Evolutionary conservation across 228 moss, liverwort and hornwort species (phyloP).

Genomic region (Sphagnum fallax): DNA sequence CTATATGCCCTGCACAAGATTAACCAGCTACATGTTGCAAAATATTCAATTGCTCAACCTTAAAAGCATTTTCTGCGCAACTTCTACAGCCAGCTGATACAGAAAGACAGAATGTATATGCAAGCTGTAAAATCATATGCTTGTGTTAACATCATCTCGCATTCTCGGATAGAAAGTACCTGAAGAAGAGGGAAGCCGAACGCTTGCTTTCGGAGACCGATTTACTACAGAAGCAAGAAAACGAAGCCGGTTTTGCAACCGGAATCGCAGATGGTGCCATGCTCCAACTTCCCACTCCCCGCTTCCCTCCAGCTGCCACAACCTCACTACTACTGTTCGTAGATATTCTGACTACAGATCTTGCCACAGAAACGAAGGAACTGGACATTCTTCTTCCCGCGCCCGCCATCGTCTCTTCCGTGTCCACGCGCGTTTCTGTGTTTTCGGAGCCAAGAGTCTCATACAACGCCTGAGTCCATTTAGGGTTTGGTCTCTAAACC

Average conservation of each 20-base stretch:
- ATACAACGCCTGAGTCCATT: too few species aligned
- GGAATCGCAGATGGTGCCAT: conserved; percentile 3
- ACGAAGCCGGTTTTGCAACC: conserved; percentile 4
- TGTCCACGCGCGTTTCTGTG: too few species aligned
- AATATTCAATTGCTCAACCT: too few species aligned
- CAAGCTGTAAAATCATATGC: not conserved
- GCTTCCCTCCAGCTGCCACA: conserved; percentile 15
- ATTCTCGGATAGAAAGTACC: conserved; percentile 6
- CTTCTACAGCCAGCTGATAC: too few species aligned
- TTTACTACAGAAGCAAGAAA: conserved; percentile 3
- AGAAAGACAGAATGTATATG: not conserved
- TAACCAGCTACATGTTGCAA: too few species aligned
- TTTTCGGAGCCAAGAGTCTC: too few species aligned
- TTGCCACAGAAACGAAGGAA: conserved; percentile 44
- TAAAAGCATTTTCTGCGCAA: too few species aligned
- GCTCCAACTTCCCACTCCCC: conserved; percentile 13
- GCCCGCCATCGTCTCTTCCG: conserved; percentile 24
- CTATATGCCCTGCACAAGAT: too few species aligned
- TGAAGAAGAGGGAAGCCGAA: conserved; percentile 34
- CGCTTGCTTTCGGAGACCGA: conserved; percentile 19
- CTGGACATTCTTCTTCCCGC: conserved; percentile 39
- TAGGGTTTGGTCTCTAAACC: too few species aligned
- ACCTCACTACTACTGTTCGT: conserved; percentile 16
- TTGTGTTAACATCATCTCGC: not conserved
- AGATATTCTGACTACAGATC: conserved; percentile 34